Evolutionary conservation across 805 yeast genomes (phyloP).

Genomic region (Spathaspora gorwiae): DNA sequence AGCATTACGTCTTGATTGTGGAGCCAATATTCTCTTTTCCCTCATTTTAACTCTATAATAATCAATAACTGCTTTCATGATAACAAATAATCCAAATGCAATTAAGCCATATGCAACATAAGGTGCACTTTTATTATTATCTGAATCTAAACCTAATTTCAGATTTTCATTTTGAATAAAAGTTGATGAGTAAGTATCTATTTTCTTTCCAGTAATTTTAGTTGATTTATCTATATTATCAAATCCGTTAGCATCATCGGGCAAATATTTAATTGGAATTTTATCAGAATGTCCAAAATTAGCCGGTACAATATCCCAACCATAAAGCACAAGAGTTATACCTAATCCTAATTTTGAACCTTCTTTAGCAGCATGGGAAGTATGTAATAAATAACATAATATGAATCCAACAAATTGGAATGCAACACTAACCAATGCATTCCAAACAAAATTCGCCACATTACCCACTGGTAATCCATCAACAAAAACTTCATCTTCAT

Average conservation of each 20-base stretch:
- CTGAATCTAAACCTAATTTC: neutral
- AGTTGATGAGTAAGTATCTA: conserved; percentile 24
- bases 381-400: conserved; percentile 83
- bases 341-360: conserved; percentile 94
- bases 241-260: conserved; percentile 29
- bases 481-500: conserved; percentile 84
- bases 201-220: conserved; percentile 19
- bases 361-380: conserved; percentile 95
- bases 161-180: neutral
- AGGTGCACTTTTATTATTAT: conserved; percentile 22
- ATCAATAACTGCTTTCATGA: conserved; percentile 64
- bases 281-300: conserved; percentile 35
- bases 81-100: conserved; percentile 61
- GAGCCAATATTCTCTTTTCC: conserved; percentile 59
- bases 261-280: conserved; percentile 29
- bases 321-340: conserved; percentile 70
- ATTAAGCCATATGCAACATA: conserved; percentile 60
- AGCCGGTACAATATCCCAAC: conserved; percentile 33
- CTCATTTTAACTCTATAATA: conserved; percentile 71
- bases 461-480: conserved; percentile 96
- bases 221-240: conserved; percentile 24
- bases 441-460: conserved; percentile 86
- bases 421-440: conserved; percentile 78
- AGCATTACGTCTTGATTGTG: conserved; percentile 21
- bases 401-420: conserved; percentile 93